A percentile compares a stretch with the other conserved stretches of the same genome.
Conservation (phyloP, 2,329 filamentous ascomycete genomes). For the Calonectria pteridis region DNA sequence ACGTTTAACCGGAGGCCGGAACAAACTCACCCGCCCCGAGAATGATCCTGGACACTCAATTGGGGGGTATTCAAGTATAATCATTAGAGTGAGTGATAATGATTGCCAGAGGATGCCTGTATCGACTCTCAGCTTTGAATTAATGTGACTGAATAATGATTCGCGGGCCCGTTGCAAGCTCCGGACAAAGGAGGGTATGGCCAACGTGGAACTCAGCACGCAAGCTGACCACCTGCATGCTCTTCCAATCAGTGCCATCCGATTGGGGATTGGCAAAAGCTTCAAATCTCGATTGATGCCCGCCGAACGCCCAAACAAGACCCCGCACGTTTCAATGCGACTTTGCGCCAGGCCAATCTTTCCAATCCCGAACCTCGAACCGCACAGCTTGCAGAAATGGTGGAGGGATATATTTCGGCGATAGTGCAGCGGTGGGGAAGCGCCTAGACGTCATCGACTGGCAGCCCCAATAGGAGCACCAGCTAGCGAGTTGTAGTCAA, state of each 20-base stretch:
- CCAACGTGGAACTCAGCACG: neutral
- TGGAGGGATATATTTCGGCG: neutral
- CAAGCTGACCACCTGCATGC: neutral
- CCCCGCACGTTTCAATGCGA: slow-evolving; percentile 1
- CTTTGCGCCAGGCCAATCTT: neutral
- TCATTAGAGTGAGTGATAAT: no score
- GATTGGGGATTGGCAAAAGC: neutral
- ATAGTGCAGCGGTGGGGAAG: slow-evolving; percentile 1
- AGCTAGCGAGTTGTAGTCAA: neutral
- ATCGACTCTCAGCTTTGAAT: neutral
- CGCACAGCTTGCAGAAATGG: neutral
- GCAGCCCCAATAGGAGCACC: neutral
- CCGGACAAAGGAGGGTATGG: neutral
- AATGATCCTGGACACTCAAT: neutral
- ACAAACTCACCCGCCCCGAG: no score
- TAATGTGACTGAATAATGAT: neutral
- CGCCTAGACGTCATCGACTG: neutral
- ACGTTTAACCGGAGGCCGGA: neutral
- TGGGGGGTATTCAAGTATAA: neutral
- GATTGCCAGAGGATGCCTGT: neutral
- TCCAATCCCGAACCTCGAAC: neutral
- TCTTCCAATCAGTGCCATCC: neutral
- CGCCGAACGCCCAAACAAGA: neutral
- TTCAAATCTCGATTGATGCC: neutral
- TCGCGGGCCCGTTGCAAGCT: neutral